Evolutionary conservation across 768 basidiomycete species (phyloP).

Genomic region (Lactifluus hygrophoroides): DNA sequence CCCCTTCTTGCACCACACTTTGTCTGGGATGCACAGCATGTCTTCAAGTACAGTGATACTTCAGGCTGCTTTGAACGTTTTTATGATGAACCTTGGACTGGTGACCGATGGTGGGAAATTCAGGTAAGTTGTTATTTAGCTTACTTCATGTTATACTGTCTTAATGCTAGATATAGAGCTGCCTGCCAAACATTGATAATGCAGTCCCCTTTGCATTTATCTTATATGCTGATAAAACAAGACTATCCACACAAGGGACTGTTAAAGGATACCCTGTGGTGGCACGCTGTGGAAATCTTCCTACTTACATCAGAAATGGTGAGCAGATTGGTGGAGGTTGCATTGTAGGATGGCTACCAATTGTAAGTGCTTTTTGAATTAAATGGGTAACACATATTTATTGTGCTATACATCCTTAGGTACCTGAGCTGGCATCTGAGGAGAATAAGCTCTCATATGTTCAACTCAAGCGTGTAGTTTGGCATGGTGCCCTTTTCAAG

Average conservation of each 20-base stretch:
- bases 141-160: too few relatives aligned
- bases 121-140: too few relatives aligned
- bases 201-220: neutral
- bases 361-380: too few relatives aligned
- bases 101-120: neutral
- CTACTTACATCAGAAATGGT: conserved; percentile 7
- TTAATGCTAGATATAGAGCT: too few relatives aligned
- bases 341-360: conserved; percentile 24
- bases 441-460: conserved; percentile 4
- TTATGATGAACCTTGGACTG: neutral
- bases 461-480: conserved; percentile 21
- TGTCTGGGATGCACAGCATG: neutral
- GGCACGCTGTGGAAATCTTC: conserved; percentile 17
- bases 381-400: too few relatives aligned
- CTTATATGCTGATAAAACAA: conserved; percentile 22
- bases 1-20: neutral
- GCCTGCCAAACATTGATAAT: too few relatives aligned
- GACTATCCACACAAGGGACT: conserved; percentile 18
- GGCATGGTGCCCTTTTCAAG: conserved; percentile 20
- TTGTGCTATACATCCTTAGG: too few relatives aligned
- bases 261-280: conserved; percentile 21
- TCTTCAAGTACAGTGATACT: neutral
- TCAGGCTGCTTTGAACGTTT: neutral
- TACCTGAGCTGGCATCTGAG: too few relatives aligned
- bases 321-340: conserved; percentile 11